Base-by-base conservation (phyloP, 2,329 filamentous ascomycete genomes). In the Xylaria sp. region DNA sequence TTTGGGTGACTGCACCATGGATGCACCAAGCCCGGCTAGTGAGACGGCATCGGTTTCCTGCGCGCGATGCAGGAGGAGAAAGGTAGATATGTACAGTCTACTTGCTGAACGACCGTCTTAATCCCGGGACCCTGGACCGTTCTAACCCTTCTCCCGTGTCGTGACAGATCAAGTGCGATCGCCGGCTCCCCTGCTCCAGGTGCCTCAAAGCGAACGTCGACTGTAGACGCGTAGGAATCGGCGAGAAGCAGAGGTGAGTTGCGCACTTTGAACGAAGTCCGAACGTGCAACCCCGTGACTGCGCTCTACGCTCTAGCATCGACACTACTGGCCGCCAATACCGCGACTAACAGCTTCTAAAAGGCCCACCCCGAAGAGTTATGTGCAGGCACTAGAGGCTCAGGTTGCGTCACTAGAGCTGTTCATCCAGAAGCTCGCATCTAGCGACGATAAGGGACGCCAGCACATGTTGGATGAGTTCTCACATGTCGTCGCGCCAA, bases 311-410 rank as follows among this genome's bases (percentile, higher is more conserved):
- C 37, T 30, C 23, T 30, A 30, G 23, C 37, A 2, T 18, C 46
- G 52, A 13, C 18, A 19, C 23, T 30, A 30, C 23, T 30, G 23
- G 3, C 23, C 23, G 23, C 23, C 23, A 30, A 42, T 4, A 23
- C 42, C 19, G n/a, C 34, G 13, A 55, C 50, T 63, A 47, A 63
- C 11, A 50, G 7, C 54, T n/a, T 35, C 34, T 35, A 1, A 23
- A 49, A 80, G 78, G 18, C 78, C 78, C 3, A 75, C 77, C 10
- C 75, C 76, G 1, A 76, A 75, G 62, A 74, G 73, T 52, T 78
- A 80, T 52, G 77, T 80, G 2, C 75, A 78, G 57, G 79, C 79
- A 39, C 70, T 80, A 2, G 78, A 81, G 66, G 74, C 73, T 1
- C 76, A 79, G 62, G 74, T 81, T 8, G 74, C 75, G 2, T 77